Base-by-base conservation (phyloP, 768 basidiomycete species). In the Amanita thiersii region DNA sequence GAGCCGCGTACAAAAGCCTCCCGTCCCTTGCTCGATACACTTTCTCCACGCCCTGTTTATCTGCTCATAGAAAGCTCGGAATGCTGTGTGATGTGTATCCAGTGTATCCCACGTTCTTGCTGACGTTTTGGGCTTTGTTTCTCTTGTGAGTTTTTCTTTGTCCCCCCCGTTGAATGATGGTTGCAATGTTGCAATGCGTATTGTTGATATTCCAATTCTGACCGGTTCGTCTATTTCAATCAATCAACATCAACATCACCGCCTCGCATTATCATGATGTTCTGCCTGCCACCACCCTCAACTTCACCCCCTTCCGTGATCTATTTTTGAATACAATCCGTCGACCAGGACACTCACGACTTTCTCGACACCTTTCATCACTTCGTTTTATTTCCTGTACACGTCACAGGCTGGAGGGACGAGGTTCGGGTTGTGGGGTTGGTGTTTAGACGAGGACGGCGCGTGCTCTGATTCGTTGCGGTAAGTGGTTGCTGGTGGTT, bases 401-500 rank as follows among this genome's bases (percentile, higher is more conserved):
- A 51, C 62, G 28, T 60, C 60, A 6, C 58, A 67, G 46, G 64
- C 60, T 2, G 56, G 56, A 31, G 67, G 67, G 7, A 63, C 67
- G n/a, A 49, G 55, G 20, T 67, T 67, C 45, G 67, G 67, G 1
- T 50, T 61, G 39, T 69, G 65, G 65, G 67, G 65, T 26, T 67
- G 66, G 66, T 69, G 66, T 52, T 48, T 64, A 14, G 61, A 62
- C 31, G 48, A 53, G 31, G 58, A 60, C 26, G 47, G 44, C 17
- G 43, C 53, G 7, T 66, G 63, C 48, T 55, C 48, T 7, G 34
- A 43, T 19, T 54, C 59, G 32, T 39, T 53, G 14, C 54, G 58
- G 64, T 66, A 45, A 28, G 56, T 44, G 12, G 33, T 19, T 24
- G 29, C 14, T 30, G 29, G 29, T 9, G 9, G 14, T 30, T 9